Base-by-base conservation (phyloP, 495 filamentous ascomycete genomes). In the Pyrenula massariospora region DNA sequence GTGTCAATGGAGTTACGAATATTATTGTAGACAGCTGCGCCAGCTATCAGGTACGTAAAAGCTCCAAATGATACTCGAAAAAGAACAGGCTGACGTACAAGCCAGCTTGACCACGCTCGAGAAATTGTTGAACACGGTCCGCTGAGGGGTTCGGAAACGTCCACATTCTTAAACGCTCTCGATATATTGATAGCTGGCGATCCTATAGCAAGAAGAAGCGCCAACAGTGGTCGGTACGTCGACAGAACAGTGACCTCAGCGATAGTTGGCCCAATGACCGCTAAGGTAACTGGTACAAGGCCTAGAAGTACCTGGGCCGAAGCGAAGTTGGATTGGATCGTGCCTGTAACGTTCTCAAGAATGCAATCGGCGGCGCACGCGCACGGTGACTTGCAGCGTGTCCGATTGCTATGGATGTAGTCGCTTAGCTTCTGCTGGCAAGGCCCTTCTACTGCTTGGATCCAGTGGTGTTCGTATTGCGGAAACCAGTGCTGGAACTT, bases 291-390 rank as follows among this genome's bases (percentile, higher is more conserved):
- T 12, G 62, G 64, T 10, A 57, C 54, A 2, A 66, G 54, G 20
- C 64, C 64, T 10, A 65, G 62, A 11, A 66, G 52, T 12, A 65
- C 65, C 25, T 61, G 59, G 2, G 63, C 65, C 3, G 55, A 54
- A 11, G 60, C 54, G 54, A 63, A 58, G 52, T 63, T 63, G 22
- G 63, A 52, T 50, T 65, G 65, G 54, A 63, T 52, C 22, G 58
- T 63, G 11, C 63, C 58, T 24, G 52, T 24, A 0, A 57, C 59
- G 50, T 56, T 20, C n/a, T 57, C 50, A 8, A 67, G 55, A 52
- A 67, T 50, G 55, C 65, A 67, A 3, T 66, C 55, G 48, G 66
- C 57, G 23, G 66, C 63, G n/a, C n/a, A n/a, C n/a, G n/a, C n/a
- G n/a, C 10, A n/a, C n/a, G n/a, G n/a, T n/a, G n/a, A n/a, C n/a